Evolutionary conservation across 306 rosid species (phyloP), one percentile per base, ranked within the genome.

Genomic region (Quercus robur): DNA sequence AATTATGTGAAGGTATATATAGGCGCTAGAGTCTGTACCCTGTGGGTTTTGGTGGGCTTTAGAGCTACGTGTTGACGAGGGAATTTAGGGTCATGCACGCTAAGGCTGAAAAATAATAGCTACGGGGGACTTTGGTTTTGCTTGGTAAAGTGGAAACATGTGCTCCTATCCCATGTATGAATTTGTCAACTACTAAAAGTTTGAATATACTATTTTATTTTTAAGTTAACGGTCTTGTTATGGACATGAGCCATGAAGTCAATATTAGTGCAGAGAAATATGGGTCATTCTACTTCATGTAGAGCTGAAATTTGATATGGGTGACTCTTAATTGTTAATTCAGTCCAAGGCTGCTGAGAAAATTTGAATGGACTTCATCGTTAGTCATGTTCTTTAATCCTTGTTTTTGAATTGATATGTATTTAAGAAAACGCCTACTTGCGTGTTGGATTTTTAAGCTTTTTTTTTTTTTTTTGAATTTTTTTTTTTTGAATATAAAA

Each of bases 31-130:
- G 79, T 23, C 28, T 28, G 69, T 17, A 49, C 5, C 46, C 2
- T 5, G 35, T 35, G 17, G 54, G 72, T 13, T 71, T 54, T 13
- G 41, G 69, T 46, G 69, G 72, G 46, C 61, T 19, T 19, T 3
- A 55, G 70, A 35, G 5, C 80, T 67, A 46, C 83, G 78, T 74
- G 81, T 77, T 84, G 88, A 84, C 71, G 71, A 77, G 51, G 80
- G 74, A 80, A 28, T 3, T 68, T 2, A 25, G 3, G 20, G 79
- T 63, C 80, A 5, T 64, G 17, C 33, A 12, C 8, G 28, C 19
- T 3, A 14, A 41, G 25, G 23, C 41, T 70, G 19, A 33, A 69
- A 28, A 5, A 63, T 63, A 62, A 35, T 35, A 35, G 44, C 44
- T 14, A 1, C 0, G 20, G 0, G 54, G 21, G 38, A 38, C 54